Conservation (phyloP, 495 filamentous ascomycete species). For the Aspergillus hancockii region DNA sequence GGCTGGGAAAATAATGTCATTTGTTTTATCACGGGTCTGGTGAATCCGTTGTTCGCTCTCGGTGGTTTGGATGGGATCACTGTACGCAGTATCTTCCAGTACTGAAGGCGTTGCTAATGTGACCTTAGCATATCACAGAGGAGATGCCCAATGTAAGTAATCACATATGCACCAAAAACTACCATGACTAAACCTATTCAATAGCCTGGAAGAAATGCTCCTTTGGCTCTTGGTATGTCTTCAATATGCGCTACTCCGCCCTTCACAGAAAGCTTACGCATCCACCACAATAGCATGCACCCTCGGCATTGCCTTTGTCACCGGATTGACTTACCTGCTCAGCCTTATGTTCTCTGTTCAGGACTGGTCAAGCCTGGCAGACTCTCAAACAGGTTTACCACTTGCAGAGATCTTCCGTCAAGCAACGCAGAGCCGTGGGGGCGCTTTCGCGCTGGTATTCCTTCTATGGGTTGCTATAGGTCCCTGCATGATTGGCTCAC, state of each 20-base stretch:
- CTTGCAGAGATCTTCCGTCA: slow-evolving; percentile 73
- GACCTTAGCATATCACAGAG: slow-evolving; percentile 68
- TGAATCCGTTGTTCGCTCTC: slow-evolving; percentile 77
- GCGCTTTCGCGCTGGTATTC: slow-evolving; percentile 54
- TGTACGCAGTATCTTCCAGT: slow-evolving; percentile 33
- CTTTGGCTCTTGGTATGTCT: slow-evolving; percentile 32
- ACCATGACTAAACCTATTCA: neutral
- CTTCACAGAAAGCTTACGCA: slow-evolving; percentile 2
- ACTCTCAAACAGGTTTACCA: slow-evolving; percentile 58
- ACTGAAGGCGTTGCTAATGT: neutral
- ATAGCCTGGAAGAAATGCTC: slow-evolving; percentile 34
- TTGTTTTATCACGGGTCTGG: slow-evolving; percentile 72
- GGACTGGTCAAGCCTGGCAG: slow-evolving; percentile 34
- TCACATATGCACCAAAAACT: slow-evolving; percentile 8
- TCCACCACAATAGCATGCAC: slow-evolving; percentile 31
- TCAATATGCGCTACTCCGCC: neutral
- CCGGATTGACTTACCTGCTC: slow-evolving; percentile 43
- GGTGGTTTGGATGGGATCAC: slow-evolving; percentile 64
- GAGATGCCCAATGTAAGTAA: slow-evolving; percentile 67
- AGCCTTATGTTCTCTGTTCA: slow-evolving; percentile 50
- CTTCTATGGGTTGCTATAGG: slow-evolving; percentile 58
- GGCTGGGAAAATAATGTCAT: slow-evolving; percentile 68
- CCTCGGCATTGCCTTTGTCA: slow-evolving; percentile 47
- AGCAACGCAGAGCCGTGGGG: slow-evolving; percentile 64
- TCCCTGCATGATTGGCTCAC: slow-evolving; percentile 50